Evolutionary conservation across 2,329 filamentous ascomycete genomes (phyloP).

Genomic region (Aspergillus proliferans): DNA sequence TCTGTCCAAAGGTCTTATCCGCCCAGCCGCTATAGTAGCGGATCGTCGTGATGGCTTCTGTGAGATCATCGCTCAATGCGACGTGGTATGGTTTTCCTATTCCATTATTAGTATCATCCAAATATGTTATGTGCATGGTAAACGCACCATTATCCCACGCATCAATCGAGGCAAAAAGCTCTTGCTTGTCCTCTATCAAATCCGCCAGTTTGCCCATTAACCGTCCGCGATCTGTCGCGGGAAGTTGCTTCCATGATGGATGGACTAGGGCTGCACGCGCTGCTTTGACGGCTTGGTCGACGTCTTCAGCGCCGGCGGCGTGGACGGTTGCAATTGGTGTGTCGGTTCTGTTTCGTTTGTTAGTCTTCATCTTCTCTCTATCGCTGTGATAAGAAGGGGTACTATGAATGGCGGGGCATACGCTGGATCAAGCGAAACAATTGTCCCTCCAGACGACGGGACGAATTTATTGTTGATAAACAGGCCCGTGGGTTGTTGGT

Average conservation of each 20-base stretch:
- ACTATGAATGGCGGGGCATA: constrained; percentile 8
- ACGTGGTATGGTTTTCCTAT: constrained; percentile 39
- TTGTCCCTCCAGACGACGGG: constrained; percentile 57
- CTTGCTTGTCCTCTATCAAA: constrained; percentile 59
- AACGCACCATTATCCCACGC: constrained; percentile 66
- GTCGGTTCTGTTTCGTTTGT: constrained; percentile 48
- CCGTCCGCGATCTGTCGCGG: constrained; percentile 54
- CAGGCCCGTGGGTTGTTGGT: constrained; percentile 66
- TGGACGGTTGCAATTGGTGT: constrained; percentile 64
- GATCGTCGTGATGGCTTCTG: constrained; percentile 60
- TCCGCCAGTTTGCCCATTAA: constrained; percentile 66
- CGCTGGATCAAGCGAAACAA: constrained; percentile 63
- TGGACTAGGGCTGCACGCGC: constrained; percentile 30
- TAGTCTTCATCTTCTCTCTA: constrained; percentile 8
- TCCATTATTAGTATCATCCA: neutral
- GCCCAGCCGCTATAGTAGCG: constrained; percentile 88
- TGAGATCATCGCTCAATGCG: constrained; percentile 61
- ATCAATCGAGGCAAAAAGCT: constrained; percentile 61
- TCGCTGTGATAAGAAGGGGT: constrained; percentile 6
- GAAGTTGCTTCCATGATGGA: constrained; percentile 28
- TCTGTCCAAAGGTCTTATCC: constrained; percentile 86
- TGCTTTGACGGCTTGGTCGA: constrained; percentile 28
- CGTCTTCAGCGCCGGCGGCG: constrained; percentile 42
- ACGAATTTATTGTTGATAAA: constrained; percentile 82
- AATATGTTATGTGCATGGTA: no score